These are phyloP conservation scores for Lachancea thermotolerans DNA, from an alignment of 805 yeast genomes.

Conservation along the genomic window DNA sequence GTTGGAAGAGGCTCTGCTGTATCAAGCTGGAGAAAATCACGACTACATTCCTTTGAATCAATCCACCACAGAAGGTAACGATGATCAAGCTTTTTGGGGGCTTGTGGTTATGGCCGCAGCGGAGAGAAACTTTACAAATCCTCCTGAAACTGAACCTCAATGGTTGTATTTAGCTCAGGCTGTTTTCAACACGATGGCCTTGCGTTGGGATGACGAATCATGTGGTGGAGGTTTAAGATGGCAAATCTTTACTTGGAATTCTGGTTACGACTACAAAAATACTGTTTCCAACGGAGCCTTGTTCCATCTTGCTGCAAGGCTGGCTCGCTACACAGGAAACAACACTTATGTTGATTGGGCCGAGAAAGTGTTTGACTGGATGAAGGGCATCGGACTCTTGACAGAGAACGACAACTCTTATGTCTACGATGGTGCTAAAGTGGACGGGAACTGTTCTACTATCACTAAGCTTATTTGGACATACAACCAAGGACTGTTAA, in stretches of 20 bases:
- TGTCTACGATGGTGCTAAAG: constrained; percentile 64
- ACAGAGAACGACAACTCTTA: constrained; percentile 30
- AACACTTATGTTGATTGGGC: constrained; percentile 69
- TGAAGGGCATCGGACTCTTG: constrained; percentile 46
- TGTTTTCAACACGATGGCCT: constrained; percentile 78
- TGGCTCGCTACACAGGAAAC: constrained; percentile 77
- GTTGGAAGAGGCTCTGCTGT: constrained; percentile 46
- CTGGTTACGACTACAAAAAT: constrained; percentile 91
- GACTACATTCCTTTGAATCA: constrained; percentile 59
- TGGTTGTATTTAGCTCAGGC: constrained; percentile 57
- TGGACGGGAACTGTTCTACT: constrained; percentile 52
- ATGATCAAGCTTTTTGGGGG: constrained; percentile 70
- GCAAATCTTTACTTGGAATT: constrained; percentile 94
- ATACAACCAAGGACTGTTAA: constrained; percentile 74
- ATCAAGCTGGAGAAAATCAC: constrained; percentile 39
- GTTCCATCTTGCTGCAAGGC: constrained; percentile 79
- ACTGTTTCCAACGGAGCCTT: constrained; percentile 86
- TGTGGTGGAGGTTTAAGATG: constrained; percentile 93
- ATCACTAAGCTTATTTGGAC: constrained; percentile 68
- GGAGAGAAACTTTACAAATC: constrained; percentile 49
- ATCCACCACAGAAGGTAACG: constrained; percentile 63
- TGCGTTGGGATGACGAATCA: constrained; percentile 68
- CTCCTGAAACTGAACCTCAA: constrained; percentile 36
- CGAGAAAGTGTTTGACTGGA: constrained; percentile 76
- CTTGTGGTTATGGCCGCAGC: constrained; percentile 56